These are phyloP conservation scores for Zychaea mexicana DNA, from an alignment of 371 early-diverging fungal species.

Conservation along the genomic window DNA sequence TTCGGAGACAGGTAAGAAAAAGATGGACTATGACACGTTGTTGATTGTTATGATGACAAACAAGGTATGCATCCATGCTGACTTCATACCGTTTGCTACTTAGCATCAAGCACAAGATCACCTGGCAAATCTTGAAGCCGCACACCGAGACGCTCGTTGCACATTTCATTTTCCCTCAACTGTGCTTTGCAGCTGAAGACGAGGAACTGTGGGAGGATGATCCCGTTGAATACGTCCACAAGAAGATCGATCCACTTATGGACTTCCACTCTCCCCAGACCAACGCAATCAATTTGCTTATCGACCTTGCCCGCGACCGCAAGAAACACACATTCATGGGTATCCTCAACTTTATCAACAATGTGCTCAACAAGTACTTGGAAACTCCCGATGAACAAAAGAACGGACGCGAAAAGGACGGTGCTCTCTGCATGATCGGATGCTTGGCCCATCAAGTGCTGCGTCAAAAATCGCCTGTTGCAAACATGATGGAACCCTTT, in stretches of 20 bases:
- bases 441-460: constrained; percentile 63
- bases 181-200: constrained; percentile 84
- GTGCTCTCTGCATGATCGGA: constrained; percentile 85
- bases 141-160: constrained; percentile 75
- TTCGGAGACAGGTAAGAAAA: constrained; percentile 47
- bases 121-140: constrained; percentile 88
- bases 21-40: neutral
- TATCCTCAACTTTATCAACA: constrained; percentile 76
- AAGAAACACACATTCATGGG: constrained; percentile 77
- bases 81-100: constrained; percentile 9
- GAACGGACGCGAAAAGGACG: constrained; percentile 83
- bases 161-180: constrained; percentile 86
- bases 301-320: constrained; percentile 74
- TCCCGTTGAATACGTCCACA: constrained; percentile 90
- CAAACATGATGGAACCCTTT: constrained; percentile 74
- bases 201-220: constrained; percentile 90
- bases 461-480: constrained; percentile 66
- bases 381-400: constrained; percentile 65
- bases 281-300: constrained; percentile 73
- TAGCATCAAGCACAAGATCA: constrained; percentile 81
- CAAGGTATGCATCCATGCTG: no score
- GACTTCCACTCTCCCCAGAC: constrained; percentile 73
- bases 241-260: constrained; percentile 78
- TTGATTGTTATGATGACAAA: no score
- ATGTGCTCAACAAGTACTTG: constrained; percentile 56